Percentiles rank a stretch among this genome's conserved stretches.
phyloP scores from a whole-genome alignment of 805 yeast species.

The Kluyveromyces aestuarii region DNA sequence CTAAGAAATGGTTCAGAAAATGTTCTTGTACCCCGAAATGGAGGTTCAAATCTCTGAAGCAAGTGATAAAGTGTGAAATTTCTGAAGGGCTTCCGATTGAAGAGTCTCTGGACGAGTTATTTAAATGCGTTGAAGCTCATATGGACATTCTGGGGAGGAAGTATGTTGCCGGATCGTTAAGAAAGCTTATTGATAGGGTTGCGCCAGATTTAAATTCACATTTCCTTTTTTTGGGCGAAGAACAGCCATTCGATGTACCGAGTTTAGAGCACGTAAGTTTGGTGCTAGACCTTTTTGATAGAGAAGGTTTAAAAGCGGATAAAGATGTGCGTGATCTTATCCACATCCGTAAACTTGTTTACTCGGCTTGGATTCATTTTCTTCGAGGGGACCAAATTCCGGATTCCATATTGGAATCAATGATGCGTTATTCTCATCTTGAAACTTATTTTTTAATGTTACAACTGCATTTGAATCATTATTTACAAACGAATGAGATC shows the following conservation, averaged over 20 bases:
- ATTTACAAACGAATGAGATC: background rate
- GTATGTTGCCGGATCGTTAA: background rate
- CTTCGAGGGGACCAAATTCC: background rate
- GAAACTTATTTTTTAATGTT: background rate
- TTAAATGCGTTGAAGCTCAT: background rate
- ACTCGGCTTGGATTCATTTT: background rate
- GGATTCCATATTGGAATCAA: background rate
- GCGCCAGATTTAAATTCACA: constrained; percentile 2
- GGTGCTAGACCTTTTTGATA: background rate
- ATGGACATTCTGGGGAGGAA: background rate
- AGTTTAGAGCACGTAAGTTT: background rate
- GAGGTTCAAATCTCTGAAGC: constrained; percentile 4
- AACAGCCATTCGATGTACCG: background rate
- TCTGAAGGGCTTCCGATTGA: background rate
- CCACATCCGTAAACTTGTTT: background rate
- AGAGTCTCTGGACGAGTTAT: background rate
- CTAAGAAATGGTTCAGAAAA: constrained; percentile 5
- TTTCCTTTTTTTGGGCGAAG: background rate
- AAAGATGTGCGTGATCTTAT: background rate
- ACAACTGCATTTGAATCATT: background rate
- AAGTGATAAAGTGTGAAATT: constrained; percentile 2
- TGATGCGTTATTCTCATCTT: background rate
- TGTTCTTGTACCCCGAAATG: background rate
- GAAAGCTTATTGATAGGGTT: background rate
- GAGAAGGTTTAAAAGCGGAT: background rate